phyloP scores from a whole-genome alignment of 768 basidiomycete genomes.

The Collybia sp. region DNA sequence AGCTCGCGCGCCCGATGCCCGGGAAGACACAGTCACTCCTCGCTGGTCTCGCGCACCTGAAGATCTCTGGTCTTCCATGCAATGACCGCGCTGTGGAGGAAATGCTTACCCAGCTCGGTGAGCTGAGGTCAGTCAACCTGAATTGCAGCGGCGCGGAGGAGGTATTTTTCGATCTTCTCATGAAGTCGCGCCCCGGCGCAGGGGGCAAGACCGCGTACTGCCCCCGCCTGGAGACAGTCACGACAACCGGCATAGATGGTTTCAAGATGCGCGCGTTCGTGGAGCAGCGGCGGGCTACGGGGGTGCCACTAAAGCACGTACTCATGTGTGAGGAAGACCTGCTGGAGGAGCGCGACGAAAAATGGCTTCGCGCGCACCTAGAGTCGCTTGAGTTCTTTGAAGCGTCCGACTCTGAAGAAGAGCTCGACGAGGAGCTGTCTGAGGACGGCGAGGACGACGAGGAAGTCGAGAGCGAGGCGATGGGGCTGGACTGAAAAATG shows the following conservation, averaged over 20 bases:
- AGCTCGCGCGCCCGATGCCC: conserved; percentile 35
- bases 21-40: conserved; percentile 41
- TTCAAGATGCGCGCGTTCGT: conserved; percentile 39
- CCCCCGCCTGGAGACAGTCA: conserved; percentile 47
- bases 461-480: background rate
- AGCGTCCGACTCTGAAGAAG: conserved; percentile 46
- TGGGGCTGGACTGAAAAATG: no score
- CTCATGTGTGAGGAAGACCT: conserved; percentile 42
- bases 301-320: conserved; percentile 41
- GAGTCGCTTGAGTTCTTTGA: conserved; percentile 54
- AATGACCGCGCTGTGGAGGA: conserved; percentile 20
- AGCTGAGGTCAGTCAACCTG: conserved; percentile 37
- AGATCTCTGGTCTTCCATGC: conserved; percentile 48
- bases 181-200: conserved; percentile 8
- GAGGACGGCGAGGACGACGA: conserved; percentile 9
- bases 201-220: conserved; percentile 29
- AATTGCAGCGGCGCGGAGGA: conserved; percentile 25
- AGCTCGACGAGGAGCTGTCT: conserved; percentile 19
- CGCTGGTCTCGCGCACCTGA: conserved; percentile 43
- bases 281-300: conserved; percentile 30
- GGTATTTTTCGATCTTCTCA: conserved; percentile 22
- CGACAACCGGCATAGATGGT: conserved; percentile 39
- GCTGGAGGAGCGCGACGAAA: conserved; percentile 34
- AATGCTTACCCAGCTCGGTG: conserved; percentile 43
- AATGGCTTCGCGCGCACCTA: conserved; percentile 48